Base-by-base conservation (phyloP, 768 basidiomycete genomes). In the Panaeolus papilionaceus region DNA sequence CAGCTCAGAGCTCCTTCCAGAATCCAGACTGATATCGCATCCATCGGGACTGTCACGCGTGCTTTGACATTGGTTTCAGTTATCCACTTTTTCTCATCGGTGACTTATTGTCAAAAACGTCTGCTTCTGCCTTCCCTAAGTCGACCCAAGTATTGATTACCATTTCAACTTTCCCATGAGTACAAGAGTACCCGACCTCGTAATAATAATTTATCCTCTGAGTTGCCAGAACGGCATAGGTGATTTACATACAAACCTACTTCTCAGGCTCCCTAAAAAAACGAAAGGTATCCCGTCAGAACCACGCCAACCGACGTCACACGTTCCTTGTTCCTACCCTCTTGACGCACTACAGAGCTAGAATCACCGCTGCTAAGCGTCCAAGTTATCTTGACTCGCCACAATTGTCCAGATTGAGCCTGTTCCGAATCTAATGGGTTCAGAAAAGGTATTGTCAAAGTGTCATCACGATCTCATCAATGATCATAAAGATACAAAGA, bases 221-320 rank as follows among this genome's bases (percentile, higher is more conserved):
- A 39, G 38, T 39, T 39, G 8, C 38, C 11, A 11, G 38, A 39
- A 39, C 7, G 38, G 38, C 38, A 39, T 1, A 39, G 7, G 11
- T 11, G 38, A 39, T 39, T 39, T 39, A 39, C 8, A 39, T 12
- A 42, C 8, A 42, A 42, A 14, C 23, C 23, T 23, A 23, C 23
- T 23, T 23, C 23, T 23, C 23, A 23, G 23, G 23, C 23, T 23
- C 23, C 23, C 23, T 23, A 23, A 23, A 23, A 23, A 23, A 23
- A 23, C 6, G 49, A 7, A 51, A 20, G 23, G 49, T 3, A 51
- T 20, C 20, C n/a, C 23, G 51, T 33, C 51, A 54, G 23, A 54
- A 54, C 28, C 26, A 54, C 51, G 51, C 51, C 51, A n/a, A 26
- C 51, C 51, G 28, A 54, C 51, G 51, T 54, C 51, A 26, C 28